phyloP scores from a whole-genome alignment of 345 rosid genomes.

The Carallia pectinifolia region DNA sequence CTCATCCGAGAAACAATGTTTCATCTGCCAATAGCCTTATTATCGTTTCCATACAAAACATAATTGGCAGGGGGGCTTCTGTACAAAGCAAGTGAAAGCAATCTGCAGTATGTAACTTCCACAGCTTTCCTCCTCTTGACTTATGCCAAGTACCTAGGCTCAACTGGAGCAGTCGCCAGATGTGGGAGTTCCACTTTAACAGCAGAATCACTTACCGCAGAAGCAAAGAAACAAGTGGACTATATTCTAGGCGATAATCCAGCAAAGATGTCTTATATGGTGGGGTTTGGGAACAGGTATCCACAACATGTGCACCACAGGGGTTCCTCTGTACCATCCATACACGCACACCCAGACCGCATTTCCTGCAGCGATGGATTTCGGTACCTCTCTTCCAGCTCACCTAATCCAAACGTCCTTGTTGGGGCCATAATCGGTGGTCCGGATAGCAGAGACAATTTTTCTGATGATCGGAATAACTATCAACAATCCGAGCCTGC shows the following conservation, averaged over 20 bases:
- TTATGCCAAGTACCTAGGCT: conserved; percentile 66
- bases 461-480: conserved; percentile 69
- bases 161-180: conserved; percentile 38
- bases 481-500: conserved; percentile 94
- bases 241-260: conserved; percentile 89
- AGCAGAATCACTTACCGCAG: conserved; percentile 36
- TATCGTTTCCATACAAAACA: not conserved
- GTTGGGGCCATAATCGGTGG: conserved; percentile 92
- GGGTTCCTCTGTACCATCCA: conserved; percentile 79
- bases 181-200: conserved; percentile 45
- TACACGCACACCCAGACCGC: conserved; percentile 59
- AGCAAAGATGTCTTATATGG: conserved; percentile 77
- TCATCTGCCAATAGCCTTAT: no score
- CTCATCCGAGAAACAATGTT: not conserved
- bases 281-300: conserved; percentile 72
- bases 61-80: conserved; percentile 66
- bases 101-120: conserved; percentile 97
- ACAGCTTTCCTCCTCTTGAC: conserved; percentile 79
- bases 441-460: conserved; percentile 70
- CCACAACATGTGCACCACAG: conserved; percentile 85
- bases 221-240: conserved; percentile 76
- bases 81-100: conserved; percentile 87
- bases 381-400: conserved; percentile 51
- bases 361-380: conserved; percentile 78
- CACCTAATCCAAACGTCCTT: conserved; percentile 83